Conservation (phyloP, 768 basidiomycete genomes). For the Agaricus blazei region DNA sequence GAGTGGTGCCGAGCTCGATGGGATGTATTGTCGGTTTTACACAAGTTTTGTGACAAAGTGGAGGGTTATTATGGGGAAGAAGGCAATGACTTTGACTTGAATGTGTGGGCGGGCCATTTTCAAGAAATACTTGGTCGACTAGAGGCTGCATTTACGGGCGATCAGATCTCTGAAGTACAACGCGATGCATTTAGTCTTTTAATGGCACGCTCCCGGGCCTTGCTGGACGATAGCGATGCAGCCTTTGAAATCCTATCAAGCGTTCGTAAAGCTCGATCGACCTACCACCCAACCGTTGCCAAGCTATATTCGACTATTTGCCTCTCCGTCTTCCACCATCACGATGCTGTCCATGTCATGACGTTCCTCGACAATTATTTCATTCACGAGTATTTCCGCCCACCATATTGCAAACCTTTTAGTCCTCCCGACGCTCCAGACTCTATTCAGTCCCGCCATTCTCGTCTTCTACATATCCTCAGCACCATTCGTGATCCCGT, state of each 20-base stretch:
- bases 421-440: background rate
- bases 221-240: background rate
- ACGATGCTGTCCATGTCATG: conserved; percentile 9
- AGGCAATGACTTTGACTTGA: background rate
- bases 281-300: background rate
- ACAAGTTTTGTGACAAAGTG: conserved; percentile 21
- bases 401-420: conserved; percentile 4
- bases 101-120: conserved; percentile 21
- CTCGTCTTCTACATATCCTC: conserved; percentile 12
- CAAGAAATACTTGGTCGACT: conserved; percentile 24
- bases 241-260: background rate
- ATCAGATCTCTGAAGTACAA: background rate
- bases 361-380: conserved; percentile 1
- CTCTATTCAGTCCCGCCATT: conserved; percentile 12
- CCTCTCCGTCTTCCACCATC: conserved; percentile 3
- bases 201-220: background rate
- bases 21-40: conserved; percentile 15
- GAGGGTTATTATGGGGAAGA: conserved; percentile 9
- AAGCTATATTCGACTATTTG: background rate
- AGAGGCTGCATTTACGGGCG: background rate
- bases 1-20: background rate
- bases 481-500: conserved; percentile 1
- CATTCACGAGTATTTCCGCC: conserved; percentile 7
- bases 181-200: background rate
- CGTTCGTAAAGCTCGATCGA: background rate